These are phyloP conservation scores for Capsicum pubescens DNA, from an alignment of 257 asterid genomes.

Conservation along the genomic window DNA sequence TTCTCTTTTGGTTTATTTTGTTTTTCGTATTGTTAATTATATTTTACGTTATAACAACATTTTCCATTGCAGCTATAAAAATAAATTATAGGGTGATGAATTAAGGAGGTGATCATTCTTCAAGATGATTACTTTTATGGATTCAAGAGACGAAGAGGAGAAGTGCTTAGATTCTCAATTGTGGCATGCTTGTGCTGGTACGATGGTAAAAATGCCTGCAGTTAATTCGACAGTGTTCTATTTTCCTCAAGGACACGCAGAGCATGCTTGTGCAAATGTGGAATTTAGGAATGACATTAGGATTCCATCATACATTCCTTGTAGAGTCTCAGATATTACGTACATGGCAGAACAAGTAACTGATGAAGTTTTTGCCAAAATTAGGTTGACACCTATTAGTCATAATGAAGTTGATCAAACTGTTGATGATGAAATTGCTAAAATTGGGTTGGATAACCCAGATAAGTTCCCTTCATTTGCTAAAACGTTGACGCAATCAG, in stretches of 20 bases:
- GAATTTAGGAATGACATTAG: slow-evolving; percentile 56
- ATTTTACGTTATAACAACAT: too few species aligned
- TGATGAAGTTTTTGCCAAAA: slow-evolving; percentile 76
- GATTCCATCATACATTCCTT: slow-evolving; percentile 60
- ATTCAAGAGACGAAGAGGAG: slow-evolving; percentile 61
- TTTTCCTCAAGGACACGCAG: slow-evolving; percentile 94
- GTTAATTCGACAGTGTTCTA: slow-evolving; percentile 69
- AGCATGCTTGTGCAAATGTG: slow-evolving; percentile 63
- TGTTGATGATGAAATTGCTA: slow-evolving; percentile 40
- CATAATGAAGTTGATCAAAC: slow-evolving; percentile 42
- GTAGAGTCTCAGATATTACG: slow-evolving; percentile 57
- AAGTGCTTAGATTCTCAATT: slow-evolving; percentile 77
- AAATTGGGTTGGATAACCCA: slow-evolving; percentile 35
- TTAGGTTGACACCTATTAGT: slow-evolving; percentile 50
- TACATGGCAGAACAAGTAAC: slow-evolving; percentile 90
- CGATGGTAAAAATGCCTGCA: slow-evolving; percentile 77
- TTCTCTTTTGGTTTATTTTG: too few species aligned
- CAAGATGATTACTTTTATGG: slow-evolving; percentile 48
- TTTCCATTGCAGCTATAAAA: too few species aligned
- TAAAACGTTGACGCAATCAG: slow-evolving; percentile 86
- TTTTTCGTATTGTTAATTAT: too few species aligned
- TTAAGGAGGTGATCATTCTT: too few species aligned
- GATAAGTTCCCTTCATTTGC: slow-evolving; percentile 75
- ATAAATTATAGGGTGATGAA: too few species aligned
- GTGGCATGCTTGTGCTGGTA: slow-evolving; percentile 99